A percentile compares a stretch with the other conserved stretches of the same genome.
Conservation (phyloP, 192 early-diverging fungal species). For the Hyaloraphidium curvatum region DNA sequence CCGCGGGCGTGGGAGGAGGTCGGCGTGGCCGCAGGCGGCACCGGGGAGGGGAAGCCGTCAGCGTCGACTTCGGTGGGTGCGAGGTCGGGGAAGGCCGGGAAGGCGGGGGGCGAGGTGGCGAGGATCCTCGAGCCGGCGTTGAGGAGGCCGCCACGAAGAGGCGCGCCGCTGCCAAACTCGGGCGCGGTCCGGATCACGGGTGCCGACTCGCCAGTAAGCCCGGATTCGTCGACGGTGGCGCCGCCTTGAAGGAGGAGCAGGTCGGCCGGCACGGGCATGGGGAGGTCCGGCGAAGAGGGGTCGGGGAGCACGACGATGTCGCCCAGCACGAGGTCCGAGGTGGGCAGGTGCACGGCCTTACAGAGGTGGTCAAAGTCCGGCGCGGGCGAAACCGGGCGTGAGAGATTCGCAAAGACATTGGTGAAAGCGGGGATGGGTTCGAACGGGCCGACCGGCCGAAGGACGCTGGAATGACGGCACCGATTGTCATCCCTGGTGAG, state of each 20-base stretch:
- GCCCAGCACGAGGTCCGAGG: not conserved
- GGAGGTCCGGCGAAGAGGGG: not conserved
- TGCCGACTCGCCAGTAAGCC: not conserved
- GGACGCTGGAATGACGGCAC: too few relatives aligned
- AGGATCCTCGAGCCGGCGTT: not conserved
- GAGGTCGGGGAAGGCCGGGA: not conserved
- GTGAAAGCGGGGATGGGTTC: too few relatives aligned
- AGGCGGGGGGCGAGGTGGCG: not conserved
- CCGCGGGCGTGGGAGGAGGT: not conserved
- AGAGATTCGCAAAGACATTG: too few relatives aligned
- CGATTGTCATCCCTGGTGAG: not conserved
- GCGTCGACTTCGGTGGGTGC: not conserved
- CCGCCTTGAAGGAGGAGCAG: not conserved
- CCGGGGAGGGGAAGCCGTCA: too few relatives aligned
- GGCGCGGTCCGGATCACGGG: not conserved
- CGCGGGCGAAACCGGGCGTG: too few relatives aligned
- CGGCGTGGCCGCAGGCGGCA: not conserved
- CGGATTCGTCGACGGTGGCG: not conserved
- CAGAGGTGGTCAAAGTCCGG: not conserved
- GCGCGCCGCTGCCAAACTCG: not conserved
- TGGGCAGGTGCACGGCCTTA: not conserved
- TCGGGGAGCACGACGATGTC: not conserved
- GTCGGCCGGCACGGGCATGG: not conserved
- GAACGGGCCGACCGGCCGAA: too few relatives aligned
- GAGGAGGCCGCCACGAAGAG: not conserved